Percentiles rank a stretch among this genome's conserved stretches.
Conservation (phyloP, 2,329 filamentous ascomycete genomes). For the Albophoma yamanashiensis region DNA sequence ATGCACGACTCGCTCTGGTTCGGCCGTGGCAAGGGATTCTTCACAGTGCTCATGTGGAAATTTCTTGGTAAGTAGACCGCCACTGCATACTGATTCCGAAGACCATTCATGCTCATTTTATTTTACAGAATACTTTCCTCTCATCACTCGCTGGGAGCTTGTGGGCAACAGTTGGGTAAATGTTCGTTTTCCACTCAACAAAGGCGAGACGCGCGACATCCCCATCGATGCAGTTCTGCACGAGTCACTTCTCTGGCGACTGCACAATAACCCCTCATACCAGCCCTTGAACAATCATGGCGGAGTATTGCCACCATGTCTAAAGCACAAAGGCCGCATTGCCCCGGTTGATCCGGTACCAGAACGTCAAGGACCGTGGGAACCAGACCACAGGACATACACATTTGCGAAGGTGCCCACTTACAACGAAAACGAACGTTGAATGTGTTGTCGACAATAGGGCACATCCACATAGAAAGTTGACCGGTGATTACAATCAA, state of each 20-base stretch:
- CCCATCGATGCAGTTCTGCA: conserved; percentile 27
- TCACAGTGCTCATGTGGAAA: conserved; percentile 29
- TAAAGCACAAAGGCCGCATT: conserved; percentile 12
- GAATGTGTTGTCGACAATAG: neutral
- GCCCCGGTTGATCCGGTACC: neutral
- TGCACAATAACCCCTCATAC: conserved; percentile 17
- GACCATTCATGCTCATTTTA: neutral
- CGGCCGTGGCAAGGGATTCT: conserved; percentile 24
- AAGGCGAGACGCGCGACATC: conserved; percentile 25
- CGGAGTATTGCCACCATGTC: conserved; percentile 16
- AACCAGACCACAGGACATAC: neutral
- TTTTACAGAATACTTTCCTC: conserved; percentile 23
- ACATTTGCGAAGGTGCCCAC: neutral
- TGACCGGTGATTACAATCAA: neutral
- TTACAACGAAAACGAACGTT: neutral
- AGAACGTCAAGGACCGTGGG: neutral
- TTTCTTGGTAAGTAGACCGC: conserved; percentile 25
- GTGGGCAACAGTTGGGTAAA: conserved; percentile 19
- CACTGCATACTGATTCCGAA: neutral
- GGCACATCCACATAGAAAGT: neutral
- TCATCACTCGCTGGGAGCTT: conserved; percentile 30
- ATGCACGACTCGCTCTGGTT: conserved; percentile 29
- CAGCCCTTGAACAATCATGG: conserved; percentile 23
- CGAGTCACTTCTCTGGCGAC: conserved; percentile 23
- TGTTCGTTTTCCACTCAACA: conserved; percentile 26